Evolutionary conservation across 257 asterid genomes (phyloP), one percentile per base, ranked within the genome.

Genomic region (Solanum pennellii): DNA sequence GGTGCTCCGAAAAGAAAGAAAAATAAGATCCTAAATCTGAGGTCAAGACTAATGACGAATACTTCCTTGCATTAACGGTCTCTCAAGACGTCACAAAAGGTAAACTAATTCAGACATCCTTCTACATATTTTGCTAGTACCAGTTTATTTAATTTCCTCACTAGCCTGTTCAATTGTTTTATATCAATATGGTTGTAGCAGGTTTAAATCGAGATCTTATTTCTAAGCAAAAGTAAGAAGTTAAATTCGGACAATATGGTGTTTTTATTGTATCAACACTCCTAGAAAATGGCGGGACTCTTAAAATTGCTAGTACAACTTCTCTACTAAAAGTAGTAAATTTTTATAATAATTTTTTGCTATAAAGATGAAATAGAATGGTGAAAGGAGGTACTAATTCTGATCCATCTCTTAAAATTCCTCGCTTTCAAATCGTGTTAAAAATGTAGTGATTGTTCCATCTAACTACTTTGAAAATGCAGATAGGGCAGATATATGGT

Each of bases 291-390:
- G 91, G 89, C 5, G 86, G 90, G 72, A 87, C 25, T 33, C 83
- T 76, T n/a, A 86, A 25, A 77, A 89, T 65, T 77, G 76, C 86
- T 41, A 72, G 86, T 31, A 85, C 89, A 10, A 85, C 89, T 47
- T 90, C 88, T 35, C 42, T 90, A 49, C 84, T 90, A 56, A 87
- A 87, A 89, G 91, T 33, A 89, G 87, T 90, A 91, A 18, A 88
- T 91, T 25, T 90, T 88, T 83, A 88, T 89, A 45, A 91, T 91
- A 39, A 87, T 89, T 65, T 89, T 90, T 65, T 83, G 89, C 18
- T 91, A 91, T 86, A 91, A 91, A 89, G 89, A 86, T 47, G 88
- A 89, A 88, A 91, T 91, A 65, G 93, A 89, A 10, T 91, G 91
- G 93, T 91, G 91, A 82, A 88, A 79, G 23, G 23, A 90, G 86